Base-by-base conservation (phyloP, 768 basidiomycete species). In the Xanthoconium purpureum region DNA sequence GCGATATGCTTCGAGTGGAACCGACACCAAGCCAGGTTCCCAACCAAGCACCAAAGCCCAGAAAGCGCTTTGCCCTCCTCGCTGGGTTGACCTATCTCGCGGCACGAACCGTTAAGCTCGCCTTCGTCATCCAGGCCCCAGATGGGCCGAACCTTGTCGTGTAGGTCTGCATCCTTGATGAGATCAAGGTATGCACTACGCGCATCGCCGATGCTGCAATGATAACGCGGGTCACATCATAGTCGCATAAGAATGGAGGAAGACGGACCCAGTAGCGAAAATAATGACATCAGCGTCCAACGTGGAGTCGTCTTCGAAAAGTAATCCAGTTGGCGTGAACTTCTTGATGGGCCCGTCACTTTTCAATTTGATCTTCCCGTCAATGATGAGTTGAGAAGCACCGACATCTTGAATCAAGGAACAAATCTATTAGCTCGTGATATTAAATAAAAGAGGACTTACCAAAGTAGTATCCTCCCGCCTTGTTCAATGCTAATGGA, bases 381-480 rank as follows among this genome's bases (percentile, higher is more conserved):
- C 74, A 39, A 73, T 71, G 58, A 80, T 74, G 47, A 77, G 60
- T 51, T 77, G 74, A 35, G 75, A 74, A 33, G 74, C 73, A 39
- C 76, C 74, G 37, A 73, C 73, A 32, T 77, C 77, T 78, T 48
- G 37, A 30, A 10, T 11, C 8, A 30, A 14, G 3, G 18, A n/a
- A 18, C n/a, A 32, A 11, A n/a, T 47, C 24, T 13, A 45, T 47
- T 28, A 11, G 6, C 15, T 4, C 24, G 32, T 47, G 14, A 5
- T 24, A 28, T 1, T 35, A 32, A 33, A 10, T 0, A 3, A 35
- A 30, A 20, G 36, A 43, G 14, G 6, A 55, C 73, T 28, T 55
- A 81, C 87, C 85, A 2, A 88, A 72, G 69, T 89, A 89, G 68
- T 85, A 89, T 7, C 88, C 85, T 28, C 85, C 86, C 0, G 72